Evolutionary conservation across 1,284 basidiomycete species (phyloP).

Genomic region (Malassezia japonica): DNA sequence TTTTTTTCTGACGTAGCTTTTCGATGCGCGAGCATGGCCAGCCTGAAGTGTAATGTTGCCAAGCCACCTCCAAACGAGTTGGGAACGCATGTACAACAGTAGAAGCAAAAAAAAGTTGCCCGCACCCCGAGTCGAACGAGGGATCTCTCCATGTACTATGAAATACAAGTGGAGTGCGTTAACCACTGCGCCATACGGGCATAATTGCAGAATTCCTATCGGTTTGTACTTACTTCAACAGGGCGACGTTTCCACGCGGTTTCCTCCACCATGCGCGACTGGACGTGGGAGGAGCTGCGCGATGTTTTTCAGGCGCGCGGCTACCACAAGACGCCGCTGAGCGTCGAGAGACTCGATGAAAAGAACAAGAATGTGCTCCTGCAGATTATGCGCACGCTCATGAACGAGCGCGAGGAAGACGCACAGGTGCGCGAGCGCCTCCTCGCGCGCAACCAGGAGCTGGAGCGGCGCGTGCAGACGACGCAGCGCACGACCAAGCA

Average conservation of each 20-base stretch:
- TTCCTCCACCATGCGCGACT: too few relatives aligned
- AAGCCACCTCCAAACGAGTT: too few relatives aligned
- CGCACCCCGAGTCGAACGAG: constrained; percentile 24
- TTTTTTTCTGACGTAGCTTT: constrained; percentile 4
- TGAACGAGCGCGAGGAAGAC: constrained; percentile 19
- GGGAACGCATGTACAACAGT: not conserved
- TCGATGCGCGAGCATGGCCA: not conserved
- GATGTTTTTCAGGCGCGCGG: constrained; percentile 6
- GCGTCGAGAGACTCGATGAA: constrained; percentile 3
- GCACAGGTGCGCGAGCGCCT: constrained; percentile 14
- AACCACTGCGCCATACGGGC: constrained; percentile 24
- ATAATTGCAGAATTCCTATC: constrained; percentile 3
- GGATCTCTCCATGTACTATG: constrained; percentile 19
- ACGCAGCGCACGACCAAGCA: constrained; percentile 4
- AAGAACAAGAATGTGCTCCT: not conserved
- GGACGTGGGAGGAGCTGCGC: constrained; percentile 11
- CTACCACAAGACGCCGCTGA: not conserved
- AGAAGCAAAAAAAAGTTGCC: constrained; percentile 9
- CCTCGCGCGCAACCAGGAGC: constrained; percentile 11
- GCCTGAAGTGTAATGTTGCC: too few relatives aligned
- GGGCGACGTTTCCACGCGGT: too few relatives aligned
- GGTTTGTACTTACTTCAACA: not conserved
- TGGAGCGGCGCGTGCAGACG: constrained; percentile 10
- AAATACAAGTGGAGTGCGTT: constrained; percentile 22
- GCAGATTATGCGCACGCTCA: constrained; percentile 9